Percentiles rank a stretch among this genome's conserved stretches.
Conservation (phyloP, 2,329 filamentous ascomycete genomes). For the Emergomyces orientalis region DNA sequence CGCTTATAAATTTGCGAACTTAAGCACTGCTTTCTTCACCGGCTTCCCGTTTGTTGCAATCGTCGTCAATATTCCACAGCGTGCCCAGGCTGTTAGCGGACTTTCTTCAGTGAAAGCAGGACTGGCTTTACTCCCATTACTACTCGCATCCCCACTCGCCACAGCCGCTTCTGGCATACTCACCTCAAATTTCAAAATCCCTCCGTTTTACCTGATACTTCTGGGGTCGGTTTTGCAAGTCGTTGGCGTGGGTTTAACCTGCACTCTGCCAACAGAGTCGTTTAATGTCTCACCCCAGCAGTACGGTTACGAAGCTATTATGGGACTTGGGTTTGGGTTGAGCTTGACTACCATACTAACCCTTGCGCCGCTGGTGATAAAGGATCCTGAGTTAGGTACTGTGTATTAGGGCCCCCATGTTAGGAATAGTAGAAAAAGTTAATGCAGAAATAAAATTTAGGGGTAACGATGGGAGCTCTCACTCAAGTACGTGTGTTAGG, state of each 20-base stretch:
- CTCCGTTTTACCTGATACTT: conserved; percentile 26
- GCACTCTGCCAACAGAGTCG: conserved; percentile 15
- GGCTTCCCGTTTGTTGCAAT: conserved; percentile 18
- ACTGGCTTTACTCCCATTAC: conserved; percentile 16
- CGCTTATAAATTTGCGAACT: not conserved
- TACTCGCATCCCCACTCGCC: conserved; percentile 14
- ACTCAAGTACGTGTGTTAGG: conserved; percentile 33
- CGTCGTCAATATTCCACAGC: conserved; percentile 18
- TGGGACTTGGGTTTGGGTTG: conserved; percentile 33
- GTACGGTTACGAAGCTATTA: conserved; percentile 30
- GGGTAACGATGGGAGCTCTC: conserved; percentile 30
- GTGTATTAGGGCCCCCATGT: not conserved
- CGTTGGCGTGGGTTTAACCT: conserved; percentile 28
- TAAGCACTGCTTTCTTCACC: conserved; percentile 24
- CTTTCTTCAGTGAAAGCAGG: conserved; percentile 17
- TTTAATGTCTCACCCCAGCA: conserved; percentile 16
- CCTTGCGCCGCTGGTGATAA: conserved; percentile 25
- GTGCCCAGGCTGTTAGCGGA: conserved; percentile 18
- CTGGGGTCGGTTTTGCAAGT: conserved; percentile 24
- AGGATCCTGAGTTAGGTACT: conserved; percentile 23
- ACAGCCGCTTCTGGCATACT: conserved; percentile 25
- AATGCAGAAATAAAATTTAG: conserved; percentile 15
- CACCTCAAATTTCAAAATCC: conserved; percentile 19
- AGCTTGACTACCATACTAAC: conserved; percentile 25
- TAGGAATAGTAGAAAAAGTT: not conserved